phyloP scores from a whole-genome alignment of 257 asterid species.

The Cordia subcordata region DNA sequence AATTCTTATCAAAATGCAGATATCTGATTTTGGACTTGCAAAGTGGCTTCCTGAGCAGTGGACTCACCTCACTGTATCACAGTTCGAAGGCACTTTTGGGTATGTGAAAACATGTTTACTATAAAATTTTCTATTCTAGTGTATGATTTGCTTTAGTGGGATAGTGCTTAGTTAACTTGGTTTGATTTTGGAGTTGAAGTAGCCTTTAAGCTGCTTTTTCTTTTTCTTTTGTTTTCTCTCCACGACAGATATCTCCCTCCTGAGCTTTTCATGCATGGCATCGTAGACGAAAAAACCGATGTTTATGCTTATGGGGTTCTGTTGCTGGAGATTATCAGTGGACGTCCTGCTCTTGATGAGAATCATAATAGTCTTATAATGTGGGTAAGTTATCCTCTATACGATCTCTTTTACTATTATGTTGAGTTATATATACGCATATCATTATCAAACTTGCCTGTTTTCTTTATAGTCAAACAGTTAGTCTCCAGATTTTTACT shows the following conservation, averaged over 20 bases:
- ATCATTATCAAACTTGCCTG: neutral
- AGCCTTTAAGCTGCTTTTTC: neutral
- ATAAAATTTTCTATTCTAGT: neutral
- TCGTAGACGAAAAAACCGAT: conserved; percentile 90
- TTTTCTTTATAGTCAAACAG: neutral
- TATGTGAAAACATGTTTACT: conserved; percentile 14
- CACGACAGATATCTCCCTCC: conserved; percentile 91
- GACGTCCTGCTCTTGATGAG: conserved; percentile 90
- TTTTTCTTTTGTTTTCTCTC: neutral
- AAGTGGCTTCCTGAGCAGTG: conserved; percentile 99
- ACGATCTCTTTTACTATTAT: neutral
- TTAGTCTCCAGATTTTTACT: neutral
- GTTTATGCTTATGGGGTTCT: conserved; percentile 92
- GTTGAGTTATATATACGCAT: neutral
- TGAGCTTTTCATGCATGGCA: conserved; percentile 88
- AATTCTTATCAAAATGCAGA: conserved; percentile 41
- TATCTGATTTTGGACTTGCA: conserved; percentile 94
- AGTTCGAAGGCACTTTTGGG: conserved; percentile 98
- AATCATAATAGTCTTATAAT: conserved; percentile 75
- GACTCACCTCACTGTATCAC: conserved; percentile 82
- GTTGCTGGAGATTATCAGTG: conserved; percentile 67
- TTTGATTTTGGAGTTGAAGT: too few relatives aligned
- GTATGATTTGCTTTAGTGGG: too few relatives aligned
- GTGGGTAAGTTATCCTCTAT: conserved; percentile 64
- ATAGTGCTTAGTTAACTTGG: too few relatives aligned